Conservation (phyloP, 306 rosid species). For the Begonia loranthoides region DNA sequence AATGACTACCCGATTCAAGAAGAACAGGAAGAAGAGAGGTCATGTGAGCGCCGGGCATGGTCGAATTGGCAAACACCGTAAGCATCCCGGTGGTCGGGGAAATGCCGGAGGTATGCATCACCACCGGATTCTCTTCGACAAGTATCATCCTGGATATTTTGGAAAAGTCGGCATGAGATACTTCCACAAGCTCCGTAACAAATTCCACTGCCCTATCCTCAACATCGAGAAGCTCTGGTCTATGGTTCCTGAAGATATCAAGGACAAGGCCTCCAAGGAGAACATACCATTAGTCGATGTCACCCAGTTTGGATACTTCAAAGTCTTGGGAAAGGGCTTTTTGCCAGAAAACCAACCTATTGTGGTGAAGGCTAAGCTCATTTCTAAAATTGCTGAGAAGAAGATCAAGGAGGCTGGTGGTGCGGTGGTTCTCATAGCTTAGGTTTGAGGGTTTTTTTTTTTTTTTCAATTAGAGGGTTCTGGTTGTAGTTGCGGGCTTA, state of each 20-base stretch:
- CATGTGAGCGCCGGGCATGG: conserved; percentile 81
- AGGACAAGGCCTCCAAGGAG: conserved; percentile 50
- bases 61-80: conserved; percentile 59
- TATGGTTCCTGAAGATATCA: conserved; percentile 37
- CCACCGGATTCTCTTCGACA: conserved; percentile 73
- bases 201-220: conserved; percentile 53
- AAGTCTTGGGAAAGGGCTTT: conserved; percentile 55
- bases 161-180: conserved; percentile 77
- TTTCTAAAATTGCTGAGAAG: conserved; percentile 63
- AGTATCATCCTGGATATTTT: conserved; percentile 65
- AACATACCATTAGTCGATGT: conserved; percentile 44
- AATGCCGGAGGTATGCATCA: conserved; percentile 88
- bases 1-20: conserved; percentile 73
- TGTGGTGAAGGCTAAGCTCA: conserved; percentile 61
- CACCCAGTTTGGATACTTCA: conserved; percentile 44
- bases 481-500: neutral
- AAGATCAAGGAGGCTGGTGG: conserved; percentile 81
- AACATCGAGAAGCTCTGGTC: conserved; percentile 69
- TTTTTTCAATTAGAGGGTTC: neutral
- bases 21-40: conserved; percentile 79
- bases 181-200: conserved; percentile 62
- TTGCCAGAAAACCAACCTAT: conserved; percentile 38
- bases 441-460: conserved; percentile 12
- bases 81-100: conserved; percentile 73
- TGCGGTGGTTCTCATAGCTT: conserved; percentile 61